Evolutionary conservation across 805 yeast species (phyloP), one percentile per base, ranked within the genome.

Genomic region (Candida krabiensis): DNA sequence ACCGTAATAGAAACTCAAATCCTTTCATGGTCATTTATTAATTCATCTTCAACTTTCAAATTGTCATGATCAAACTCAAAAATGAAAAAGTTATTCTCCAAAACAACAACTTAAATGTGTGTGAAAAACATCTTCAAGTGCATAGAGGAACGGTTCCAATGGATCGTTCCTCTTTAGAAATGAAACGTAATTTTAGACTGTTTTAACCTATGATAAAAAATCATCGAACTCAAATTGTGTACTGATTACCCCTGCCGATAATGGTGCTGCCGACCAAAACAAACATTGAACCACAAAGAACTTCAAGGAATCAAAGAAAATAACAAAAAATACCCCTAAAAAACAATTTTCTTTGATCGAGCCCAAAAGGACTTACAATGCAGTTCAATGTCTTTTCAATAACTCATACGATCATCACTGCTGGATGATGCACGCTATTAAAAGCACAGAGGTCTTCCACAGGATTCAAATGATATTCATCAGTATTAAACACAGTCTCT

Each of bases 361-460:
- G 11, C 24, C 24, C n/a, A n/a, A n/a, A n/a, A n/a, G n/a, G n/a
- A n/a, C n/a, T n/a, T n/a, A n/a, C n/a, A n/a, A n/a, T n/a, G n/a
- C n/a, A n/a, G n/a, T n/a, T n/a, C n/a, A n/a, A n/a, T n/a, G n/a
- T 41, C 39, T 37, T 35, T 37, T 31, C 28, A 29, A 35, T 40
- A 44, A 39, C 22, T 40, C 38, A 38, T 32, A 40, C 44, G 40
- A 55, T 49, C 67, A 63, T 53, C 64, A 40, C 66, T 61, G 67
- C 67, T 62, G 66, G 64, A 62, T 59, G 64, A 59, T 63, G 67
- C 67, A 63, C 64, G 52, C 57, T 56, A 55, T 61, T 61, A 61
- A 55, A 58, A 49, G 58, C 56, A 47, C 60, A 52, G 50, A 53
- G 58, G 53, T 49, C 56, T 40, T 55, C 59, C 56, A 58, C 52